Conservation (phyloP, 371 early-diverging fungal genomes). For the Rhizopus microsporus region DNA sequence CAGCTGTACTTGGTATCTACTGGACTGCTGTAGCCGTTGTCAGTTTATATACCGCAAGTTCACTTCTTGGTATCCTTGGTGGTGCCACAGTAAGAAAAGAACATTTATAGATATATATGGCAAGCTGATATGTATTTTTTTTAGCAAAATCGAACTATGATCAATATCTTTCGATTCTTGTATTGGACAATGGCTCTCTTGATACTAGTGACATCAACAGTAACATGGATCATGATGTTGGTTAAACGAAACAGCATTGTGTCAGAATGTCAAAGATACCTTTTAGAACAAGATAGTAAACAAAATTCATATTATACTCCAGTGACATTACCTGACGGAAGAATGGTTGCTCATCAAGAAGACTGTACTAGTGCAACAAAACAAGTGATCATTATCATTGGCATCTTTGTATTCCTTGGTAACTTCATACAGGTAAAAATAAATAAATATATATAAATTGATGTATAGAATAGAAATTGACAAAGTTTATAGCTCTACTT, state of each 20-base stretch:
- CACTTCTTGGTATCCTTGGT: conserved; percentile 25
- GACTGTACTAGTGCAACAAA: conserved; percentile 16
- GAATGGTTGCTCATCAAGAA: conserved; percentile 4
- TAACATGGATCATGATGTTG: conserved; percentile 17
- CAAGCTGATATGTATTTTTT: background rate
- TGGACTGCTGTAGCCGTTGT: conserved; percentile 24
- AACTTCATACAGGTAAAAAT: conserved; percentile 12
- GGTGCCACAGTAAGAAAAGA: conserved; percentile 17
- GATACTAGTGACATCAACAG: conserved; percentile 9
- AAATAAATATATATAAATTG: background rate
- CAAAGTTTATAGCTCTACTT: conserved; percentile 16
- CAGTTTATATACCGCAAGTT: conserved; percentile 19
- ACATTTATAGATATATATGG: background rate
- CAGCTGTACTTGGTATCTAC: conserved; percentile 15
- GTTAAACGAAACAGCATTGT: conserved; percentile 12
- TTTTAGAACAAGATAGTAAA: background rate
- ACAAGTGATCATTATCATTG: conserved; percentile 16
- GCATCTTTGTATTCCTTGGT: conserved; percentile 15
- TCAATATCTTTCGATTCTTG: conserved; percentile 18
- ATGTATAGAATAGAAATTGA: background rate
- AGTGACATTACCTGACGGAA: conserved; percentile 14
- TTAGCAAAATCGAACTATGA: conserved; percentile 25
- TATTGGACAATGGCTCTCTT: conserved; percentile 20
- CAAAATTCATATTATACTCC: conserved; percentile 10
- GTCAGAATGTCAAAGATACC: conserved; percentile 11